Evolutionary conservation across 2,329 filamentous ascomycete species (phyloP), one percentile per base, ranked within the genome.

Genomic region (Trichoderma sp.): DNA sequence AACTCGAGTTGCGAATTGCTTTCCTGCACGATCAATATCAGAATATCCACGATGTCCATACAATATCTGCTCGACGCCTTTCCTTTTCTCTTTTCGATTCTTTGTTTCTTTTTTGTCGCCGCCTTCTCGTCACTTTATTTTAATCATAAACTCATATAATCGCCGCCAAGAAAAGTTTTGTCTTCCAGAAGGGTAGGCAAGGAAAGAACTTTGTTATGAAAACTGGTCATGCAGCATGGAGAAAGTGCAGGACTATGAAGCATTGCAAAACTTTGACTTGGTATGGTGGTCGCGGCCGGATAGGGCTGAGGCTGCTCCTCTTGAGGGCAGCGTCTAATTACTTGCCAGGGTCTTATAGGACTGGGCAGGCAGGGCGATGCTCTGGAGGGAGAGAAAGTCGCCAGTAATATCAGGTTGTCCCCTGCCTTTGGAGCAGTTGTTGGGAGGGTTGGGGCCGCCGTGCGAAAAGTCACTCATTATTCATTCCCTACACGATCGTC

Each of bases 1-100:
- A 72, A 60, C 65, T 50, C 60, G 75, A 76, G 77, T 75, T 59
- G 75, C 75, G 62, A 63, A 77, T 79, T 78, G 77, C 79, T 77
- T 79, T 81, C 60, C 79, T 83, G 85, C 83, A 88, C 85, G 87
- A 89, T 86, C 87, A 85, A 88, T 86, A 87, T 86, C 87, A 86
- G 85, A 87, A 86, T 88, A 87, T 84, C 87, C 85, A 89, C 88
- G 88, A 91, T 88, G 87, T 86, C 86, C 84, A 86, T 87, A 87
- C 86, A 88, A 87, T 88, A 89, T 87, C 87, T 89, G 87, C 88
- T 87, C 86, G 85, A 85, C 84, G 87, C 87, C 85, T 85, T 85
- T 86, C 84, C 83, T 86, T 87, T 85, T 80, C 82, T 63, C 56
- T 62, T 71, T 87, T 88, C 84, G 79, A 81, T 85, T 85, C 80